Base-by-base conservation (phyloP, 345 rosid species). In the Ailanthus altissimus region DNA sequence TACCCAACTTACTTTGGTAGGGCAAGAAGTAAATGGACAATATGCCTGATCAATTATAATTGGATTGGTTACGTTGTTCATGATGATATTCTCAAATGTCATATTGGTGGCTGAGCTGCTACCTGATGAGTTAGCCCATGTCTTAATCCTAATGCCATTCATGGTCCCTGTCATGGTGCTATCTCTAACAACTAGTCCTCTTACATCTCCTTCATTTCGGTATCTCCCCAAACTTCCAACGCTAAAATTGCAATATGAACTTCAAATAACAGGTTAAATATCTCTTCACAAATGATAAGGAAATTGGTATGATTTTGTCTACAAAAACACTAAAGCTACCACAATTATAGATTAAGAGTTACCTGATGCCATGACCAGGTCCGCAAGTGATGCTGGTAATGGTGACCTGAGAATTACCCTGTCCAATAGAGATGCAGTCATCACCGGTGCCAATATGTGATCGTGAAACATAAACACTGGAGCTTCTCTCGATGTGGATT, bases 201-300 rank as follows among this genome's bases (percentile, higher is more conserved):
- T 88, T 23, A 89, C 88, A 47, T 88, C 88, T 58, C 79, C 86
- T 81, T 87, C 92, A 49, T 84, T 81, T 61, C 58, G 77, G 23
- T 89, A 86, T 75, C 81, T 89, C 61, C 89, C 91, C 57, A 88
- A 74, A 73, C 92, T 90, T 69, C 94, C 97, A 50, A 87, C 87
- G 18, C 90, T 88, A 5, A n/a, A 11, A 54, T 5, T 12, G 6
- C 26, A 38, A 72, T 12, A 38, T 15, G 4, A 8, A 38, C 28
- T 50, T 72, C 28, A 2, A 36, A 18, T 32, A 23, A 26, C 6
- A 45, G 67, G 63, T 57, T 61, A 73, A 45, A 10, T 60, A 15
- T 43, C 38, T 40, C 32, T 18, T 70, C 8, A 3, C 4, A 5
- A 11, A 47, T 47, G 36, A 47, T 67, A 43, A 46, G 56, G 46